phyloP scores from a whole-genome alignment of 1,284 basidiomycete species.

The Tremellales sp. region DNA sequence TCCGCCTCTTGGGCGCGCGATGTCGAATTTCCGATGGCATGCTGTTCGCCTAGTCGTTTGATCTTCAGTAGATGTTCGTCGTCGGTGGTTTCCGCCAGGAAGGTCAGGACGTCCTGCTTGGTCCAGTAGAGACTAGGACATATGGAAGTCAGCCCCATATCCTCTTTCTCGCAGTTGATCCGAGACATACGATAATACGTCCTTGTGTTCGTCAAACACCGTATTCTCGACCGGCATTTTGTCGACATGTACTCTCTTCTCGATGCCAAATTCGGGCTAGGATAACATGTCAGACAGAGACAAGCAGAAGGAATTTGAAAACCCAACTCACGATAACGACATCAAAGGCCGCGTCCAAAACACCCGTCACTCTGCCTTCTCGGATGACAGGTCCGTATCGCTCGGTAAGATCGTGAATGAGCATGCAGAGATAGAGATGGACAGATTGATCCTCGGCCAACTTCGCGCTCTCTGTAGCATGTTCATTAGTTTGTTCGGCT shows the following conservation, averaged over 20 bases:
- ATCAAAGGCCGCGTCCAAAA: constrained; percentile 93
- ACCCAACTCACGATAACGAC: constrained; percentile 55
- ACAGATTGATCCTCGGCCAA: constrained; percentile 94
- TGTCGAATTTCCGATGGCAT: constrained; percentile 59
- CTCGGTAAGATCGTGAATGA: constrained; percentile 83
- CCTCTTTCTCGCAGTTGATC: not conserved
- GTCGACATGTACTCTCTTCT: constrained; percentile 97
- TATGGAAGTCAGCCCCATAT: constrained; percentile 2
- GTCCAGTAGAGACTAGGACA: constrained; percentile 61
- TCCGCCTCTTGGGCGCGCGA: constrained; percentile 73
- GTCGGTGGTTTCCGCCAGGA: constrained; percentile 84
- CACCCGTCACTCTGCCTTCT: constrained; percentile 86
- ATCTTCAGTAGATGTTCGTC: constrained; percentile 90
- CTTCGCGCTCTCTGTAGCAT: constrained; percentile 54
- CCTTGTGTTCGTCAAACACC: constrained; percentile 86
- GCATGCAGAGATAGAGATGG: constrained; percentile 89
- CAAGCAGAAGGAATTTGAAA: not conserved
- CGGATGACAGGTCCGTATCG: constrained; percentile 92
- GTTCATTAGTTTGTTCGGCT: not conserved
- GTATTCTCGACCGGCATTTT: constrained; percentile 98
- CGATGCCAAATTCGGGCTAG: constrained; percentile 85
- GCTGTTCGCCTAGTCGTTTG: constrained; percentile 78
- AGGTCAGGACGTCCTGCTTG: constrained; percentile 81
- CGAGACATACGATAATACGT: constrained; percentile 58
- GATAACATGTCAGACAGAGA: not conserved